Evolutionary conservation across 768 basidiomycete species (phyloP), one percentile per base, ranked within the genome.

Genomic region (Lyophyllum semitale): DNA sequence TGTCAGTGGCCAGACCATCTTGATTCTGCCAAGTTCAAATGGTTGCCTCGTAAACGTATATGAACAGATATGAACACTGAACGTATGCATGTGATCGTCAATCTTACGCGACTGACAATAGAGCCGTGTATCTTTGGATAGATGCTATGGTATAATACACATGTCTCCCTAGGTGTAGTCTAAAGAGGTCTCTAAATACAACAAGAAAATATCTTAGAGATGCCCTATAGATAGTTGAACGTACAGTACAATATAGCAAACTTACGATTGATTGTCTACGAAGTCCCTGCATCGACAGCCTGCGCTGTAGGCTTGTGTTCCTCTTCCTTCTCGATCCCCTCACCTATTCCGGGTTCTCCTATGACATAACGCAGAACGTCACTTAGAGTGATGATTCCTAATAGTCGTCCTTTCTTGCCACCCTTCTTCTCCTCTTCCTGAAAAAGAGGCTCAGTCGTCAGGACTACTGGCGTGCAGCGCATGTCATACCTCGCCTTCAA

Each of bases 321-420:
- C 25, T 66, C 64, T 20, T 65, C 66, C 42, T 66, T 68, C 58
- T 78, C 79, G 18, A 62, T 53, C 2, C 68, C 73, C 63, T 80
- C 82, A 15, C 76, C 78, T 15, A 85, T 80, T 6, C 75, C 76
- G n/a, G 77, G 71, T 57, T 84, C 81, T 30, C 85, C 85, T 50
- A 95, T 88, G 55, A 95, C 76, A 65, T 95, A 93, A 29, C 87
- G 84, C 46, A 96, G 72, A 40, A 96, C 92, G 65, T 96, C 93
- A 69, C 88, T 91, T 50, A 96, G 78, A 4, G 92, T 91, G 67
- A 96, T 91, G 63, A 96, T 85, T 0, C 93, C 93, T 42, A 94
- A 71, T 4, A 96, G 76, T 1, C 91, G 80, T 0, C 94, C 91
- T 68, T 89, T 91, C 76, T 84, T 89, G 3, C 91, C 91, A 12